Evolutionary conservation across 495 filamentous ascomycete species (phyloP), one percentile per base, ranked within the genome.

Genomic region (Penicillium flavigenum): DNA sequence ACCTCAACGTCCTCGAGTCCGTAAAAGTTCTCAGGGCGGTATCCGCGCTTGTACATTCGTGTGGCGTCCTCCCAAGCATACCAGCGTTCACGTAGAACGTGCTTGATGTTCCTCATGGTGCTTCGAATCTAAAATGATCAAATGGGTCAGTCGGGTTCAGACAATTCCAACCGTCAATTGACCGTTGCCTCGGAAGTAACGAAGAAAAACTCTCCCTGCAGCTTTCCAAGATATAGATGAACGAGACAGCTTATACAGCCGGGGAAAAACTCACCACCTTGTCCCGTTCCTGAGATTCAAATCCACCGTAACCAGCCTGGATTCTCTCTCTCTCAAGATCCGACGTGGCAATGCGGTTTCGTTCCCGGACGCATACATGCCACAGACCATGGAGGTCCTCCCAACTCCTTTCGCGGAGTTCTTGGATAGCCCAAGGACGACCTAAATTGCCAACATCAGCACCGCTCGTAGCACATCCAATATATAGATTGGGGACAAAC

Each of bases 281-380:
- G 34, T 88, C 79, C 60, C 93, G 81, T 22, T 67, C 66, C 10
- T 69, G 63, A 14, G 80, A 71, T 73, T 95, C 89, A 46, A 73
- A 75, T 7, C 84, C 81, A 48, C 91, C 91, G 63, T 87, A 90
- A 17, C 81, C 82, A 31, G 88, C 77, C 63, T 85, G 79, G 14
- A 76, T 58, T 61, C 85, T 79, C 76, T 94, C 90, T 61, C 85
- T 79, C 76, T 94, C 90, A 56, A 80, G 67, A 16, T 77, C 73
- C 53, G 87, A 84, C 14, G 95, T 98, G n/a, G 83, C 82, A 64
- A 98, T 83, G 47, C 89, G 83, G 71, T 99, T 99, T 62, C 88
- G 82, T 74, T 99, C 95, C 77, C 91, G 95, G 58, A 85, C 79
- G 70, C 95, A 99, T 31, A 91, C 85, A 89, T 91, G 98, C 94